Evolutionary conservation across 2,329 filamentous ascomycete genomes (phyloP), one percentile per base, ranked within the genome.

Genomic region (Diaporthe sp.): DNA sequence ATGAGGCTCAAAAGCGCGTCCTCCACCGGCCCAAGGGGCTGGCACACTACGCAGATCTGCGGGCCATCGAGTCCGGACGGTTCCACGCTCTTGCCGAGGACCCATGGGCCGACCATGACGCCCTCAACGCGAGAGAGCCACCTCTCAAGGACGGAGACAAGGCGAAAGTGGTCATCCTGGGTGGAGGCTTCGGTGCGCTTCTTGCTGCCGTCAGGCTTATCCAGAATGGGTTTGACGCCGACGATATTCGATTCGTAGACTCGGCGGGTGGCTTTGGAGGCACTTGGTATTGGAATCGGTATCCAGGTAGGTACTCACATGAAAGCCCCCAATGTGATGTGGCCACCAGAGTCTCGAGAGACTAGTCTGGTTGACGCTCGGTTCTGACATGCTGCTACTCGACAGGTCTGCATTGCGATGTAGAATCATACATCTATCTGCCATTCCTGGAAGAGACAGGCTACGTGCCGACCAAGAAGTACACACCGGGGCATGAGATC

Each of bases 401-500:
- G 6, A 10, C 44, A 69, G 71, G 71, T 5, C 34, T 65, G 39
- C 44, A 62, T 28, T 73, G 71, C 34, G 71, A 73, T 42, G 57
- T 73, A 3, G 88, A 90, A 77, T 73, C 71, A 19, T 76, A 75
- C 39, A 42, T 55, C 25, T 77, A 77, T 59, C 37, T 77, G 37
- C 77, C 77, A 8, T 69, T 77, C 2, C 65, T 75, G 31, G 75
- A 74, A 28, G 70, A 77, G 1, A 77, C 71, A 0, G 71, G 71
- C 19, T 74, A 77, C 58, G 51, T 77, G 4, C 75, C 76, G 7
- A 62, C 57, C 58, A 55, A 72, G 10, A 92, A 89, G 89, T 93
- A 93, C 79, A 87, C 89, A 0, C 82, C 82, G 0, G 92, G 89
- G 87, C 93, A 92, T 84, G 93, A 93, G 81, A 67, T 67, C n/a